phyloP scores from a whole-genome alignment of 1,284 basidiomycete species.

The Ganoderma meredithae region DNA sequence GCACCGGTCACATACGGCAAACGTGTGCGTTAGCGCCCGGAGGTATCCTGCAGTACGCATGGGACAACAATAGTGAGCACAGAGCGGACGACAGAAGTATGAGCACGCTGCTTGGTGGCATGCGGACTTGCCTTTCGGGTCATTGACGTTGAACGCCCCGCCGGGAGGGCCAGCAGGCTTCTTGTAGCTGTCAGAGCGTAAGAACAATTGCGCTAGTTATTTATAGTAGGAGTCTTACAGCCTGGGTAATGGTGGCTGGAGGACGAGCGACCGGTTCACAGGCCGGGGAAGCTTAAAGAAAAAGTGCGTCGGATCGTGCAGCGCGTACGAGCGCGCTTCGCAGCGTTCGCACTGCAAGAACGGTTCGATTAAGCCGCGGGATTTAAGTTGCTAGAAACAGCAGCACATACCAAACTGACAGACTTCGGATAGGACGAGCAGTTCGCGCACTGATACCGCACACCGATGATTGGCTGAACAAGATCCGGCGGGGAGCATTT shows the following conservation, averaged over 20 bases:
- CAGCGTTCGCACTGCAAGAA: conserved; percentile 74
- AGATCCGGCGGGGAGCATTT: conserved; percentile 6
- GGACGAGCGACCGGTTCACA: conserved; percentile 60
- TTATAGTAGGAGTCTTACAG: conserved; percentile 53
- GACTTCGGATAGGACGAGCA: conserved; percentile 70
- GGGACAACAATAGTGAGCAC: conserved; percentile 10
- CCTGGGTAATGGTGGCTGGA: conserved; percentile 78
- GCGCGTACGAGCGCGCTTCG: conserved; percentile 76
- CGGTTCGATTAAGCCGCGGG: background rate
- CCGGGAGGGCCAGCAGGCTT: conserved; percentile 67
- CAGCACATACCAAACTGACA: conserved; percentile 66
- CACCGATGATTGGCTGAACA: conserved; percentile 66
- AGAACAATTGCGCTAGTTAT: conserved; percentile 7
- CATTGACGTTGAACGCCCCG: conserved; percentile 46
- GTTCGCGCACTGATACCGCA: conserved; percentile 80
- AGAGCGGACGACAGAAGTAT: background rate
- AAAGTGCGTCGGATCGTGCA: conserved; percentile 85
- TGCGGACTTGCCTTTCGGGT: conserved; percentile 65
- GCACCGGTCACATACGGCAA: conserved; percentile 80
- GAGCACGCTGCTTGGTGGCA: background rate
- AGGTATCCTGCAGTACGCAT: conserved; percentile 65
- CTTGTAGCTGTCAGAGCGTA: conserved; percentile 59
- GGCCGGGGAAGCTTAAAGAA: conserved; percentile 88
- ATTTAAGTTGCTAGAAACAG: background rate
- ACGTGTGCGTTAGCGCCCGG: conserved; percentile 65